Conservation (phyloP, 208 protist genomes). For the Lotmaria passim region DNA sequence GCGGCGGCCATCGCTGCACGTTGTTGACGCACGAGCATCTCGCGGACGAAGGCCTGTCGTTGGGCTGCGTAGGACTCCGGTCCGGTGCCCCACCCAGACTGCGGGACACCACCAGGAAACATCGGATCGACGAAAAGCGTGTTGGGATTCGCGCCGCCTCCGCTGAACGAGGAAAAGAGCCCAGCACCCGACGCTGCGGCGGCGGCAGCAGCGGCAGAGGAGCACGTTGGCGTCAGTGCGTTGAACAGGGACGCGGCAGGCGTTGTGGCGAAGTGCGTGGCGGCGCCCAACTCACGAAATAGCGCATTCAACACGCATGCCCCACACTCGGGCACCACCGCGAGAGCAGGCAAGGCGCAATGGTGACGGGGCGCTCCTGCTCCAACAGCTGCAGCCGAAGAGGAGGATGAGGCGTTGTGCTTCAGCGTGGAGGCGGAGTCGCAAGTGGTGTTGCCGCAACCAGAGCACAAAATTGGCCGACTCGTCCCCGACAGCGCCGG, state of each 20-base stretch:
- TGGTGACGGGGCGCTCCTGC: background rate
- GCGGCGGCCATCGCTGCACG: background rate
- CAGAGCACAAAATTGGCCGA: conserved; percentile 21
- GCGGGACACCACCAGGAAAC: background rate
- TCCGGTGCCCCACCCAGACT: conserved; percentile 18
- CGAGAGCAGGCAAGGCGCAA: background rate
- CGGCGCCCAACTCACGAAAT: conserved; percentile 20
- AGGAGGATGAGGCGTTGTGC: background rate
- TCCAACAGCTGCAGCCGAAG: background rate
- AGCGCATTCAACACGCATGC: conserved; percentile 21
- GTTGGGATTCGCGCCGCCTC: background rate
- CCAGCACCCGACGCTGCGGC: conserved; percentile 1
- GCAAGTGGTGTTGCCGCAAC: background rate
- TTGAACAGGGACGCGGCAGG: conserved; percentile 1
- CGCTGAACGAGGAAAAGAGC: background rate
- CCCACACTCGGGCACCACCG: conserved; percentile 2
- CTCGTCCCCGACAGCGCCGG: background rate
- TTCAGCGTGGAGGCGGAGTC: background rate
- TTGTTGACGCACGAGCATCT: conserved; percentile 19
- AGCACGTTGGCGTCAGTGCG: conserved; percentile 7
- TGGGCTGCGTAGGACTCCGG: conserved; percentile 24
- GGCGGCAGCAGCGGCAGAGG: background rate
- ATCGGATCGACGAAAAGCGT: conserved; percentile 4
- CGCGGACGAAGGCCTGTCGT: conserved; percentile 27
- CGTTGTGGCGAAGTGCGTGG: background rate